Base-by-base conservation (phyloP, 225 moss, liverwort and hornwort genomes). In the Polytrichum commune region DNA sequence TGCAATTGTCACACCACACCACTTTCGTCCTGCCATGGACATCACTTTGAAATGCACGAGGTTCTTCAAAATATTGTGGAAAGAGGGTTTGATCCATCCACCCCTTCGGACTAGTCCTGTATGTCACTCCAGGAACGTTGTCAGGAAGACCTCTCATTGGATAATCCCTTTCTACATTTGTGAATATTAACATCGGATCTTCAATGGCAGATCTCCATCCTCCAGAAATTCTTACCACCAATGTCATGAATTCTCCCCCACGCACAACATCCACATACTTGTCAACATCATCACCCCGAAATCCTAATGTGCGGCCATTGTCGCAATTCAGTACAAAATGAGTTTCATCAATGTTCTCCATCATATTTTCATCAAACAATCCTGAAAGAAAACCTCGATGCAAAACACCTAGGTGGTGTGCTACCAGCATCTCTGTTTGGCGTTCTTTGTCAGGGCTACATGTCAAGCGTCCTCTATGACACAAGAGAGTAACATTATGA, bases 211-310 rank as follows among this genome's bases (percentile, higher is more conserved):
- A 33, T 19, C 25, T 3, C n/a, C 8, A 6, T 3, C 72, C 35
- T 8, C 76, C n/a, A 7, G 58, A 46, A 30, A 72, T 23, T 20
- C 6, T 1, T 8, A 80, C 63, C 66, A 69, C 58, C 53, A 76
- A 19, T 8, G 63, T 73, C 63, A 76, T 76, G 5, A 0, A 33
- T 55, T 76, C 30, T 2, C 63, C 60, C 7, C 27, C 56, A 4
- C 7, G 69, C 20, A 76, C 63, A 2, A 70, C 72, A 64, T 80
- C 35, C 20, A 5, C 38, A 58, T 79, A 79, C 38, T 74, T 79
- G 13, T 69, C 70, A 65, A 30, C 33, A 35, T 66, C 8, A 6
- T 71, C 54, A 2, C 65, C 53, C 13, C n/a, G 10, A 65, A 74
- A 65, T 46, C 29, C 65, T 18, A 79, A 60, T 0, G 57, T 70